A percentile compares a stretch with the other conserved stretches of the same genome.
Conservation (phyloP, 1,139 yeast genomes). For the Geotrichum candidum region DNA sequence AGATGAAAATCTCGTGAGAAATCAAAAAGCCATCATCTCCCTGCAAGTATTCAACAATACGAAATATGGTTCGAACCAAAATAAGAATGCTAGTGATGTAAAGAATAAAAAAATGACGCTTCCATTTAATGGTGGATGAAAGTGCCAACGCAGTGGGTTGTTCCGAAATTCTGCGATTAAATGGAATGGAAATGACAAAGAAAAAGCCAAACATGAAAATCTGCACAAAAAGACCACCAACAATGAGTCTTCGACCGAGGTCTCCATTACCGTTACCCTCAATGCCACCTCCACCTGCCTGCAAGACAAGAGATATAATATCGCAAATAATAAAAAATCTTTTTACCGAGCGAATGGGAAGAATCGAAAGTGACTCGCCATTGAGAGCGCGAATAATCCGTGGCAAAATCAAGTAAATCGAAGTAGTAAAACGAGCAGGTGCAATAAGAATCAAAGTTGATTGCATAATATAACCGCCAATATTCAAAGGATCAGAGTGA, state of each 20-base stretch:
- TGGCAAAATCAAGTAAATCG: too few relatives aligned
- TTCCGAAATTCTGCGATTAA: neutral
- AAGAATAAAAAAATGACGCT: constrained; percentile 20
- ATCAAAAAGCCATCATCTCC: constrained; percentile 38
- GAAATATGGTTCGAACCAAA: constrained; percentile 39
- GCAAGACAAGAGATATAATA: too few relatives aligned
- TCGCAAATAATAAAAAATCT: too few relatives aligned
- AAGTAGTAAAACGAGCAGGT: too few relatives aligned
- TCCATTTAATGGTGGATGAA: neutral
- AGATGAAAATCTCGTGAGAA: constrained; percentile 38
- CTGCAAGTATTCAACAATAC: constrained; percentile 39
- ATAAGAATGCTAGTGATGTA: constrained; percentile 35
- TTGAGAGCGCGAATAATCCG: too few relatives aligned
- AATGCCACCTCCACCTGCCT: too few relatives aligned
- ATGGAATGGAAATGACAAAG: neutral
- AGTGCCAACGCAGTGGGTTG: neutral
- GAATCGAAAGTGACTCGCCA: too few relatives aligned
- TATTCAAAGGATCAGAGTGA: constrained; percentile 18
- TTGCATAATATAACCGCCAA: neutral
- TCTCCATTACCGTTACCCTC: too few relatives aligned
- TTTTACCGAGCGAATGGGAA: too few relatives aligned
- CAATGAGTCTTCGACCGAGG: neutral
- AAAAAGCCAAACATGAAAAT: neutral
- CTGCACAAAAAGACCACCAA: neutral
- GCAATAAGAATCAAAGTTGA: too few relatives aligned